Conservation (phyloP, 2,329 filamentous ascomycete genomes). For the Fusarium cicatricum region DNA sequence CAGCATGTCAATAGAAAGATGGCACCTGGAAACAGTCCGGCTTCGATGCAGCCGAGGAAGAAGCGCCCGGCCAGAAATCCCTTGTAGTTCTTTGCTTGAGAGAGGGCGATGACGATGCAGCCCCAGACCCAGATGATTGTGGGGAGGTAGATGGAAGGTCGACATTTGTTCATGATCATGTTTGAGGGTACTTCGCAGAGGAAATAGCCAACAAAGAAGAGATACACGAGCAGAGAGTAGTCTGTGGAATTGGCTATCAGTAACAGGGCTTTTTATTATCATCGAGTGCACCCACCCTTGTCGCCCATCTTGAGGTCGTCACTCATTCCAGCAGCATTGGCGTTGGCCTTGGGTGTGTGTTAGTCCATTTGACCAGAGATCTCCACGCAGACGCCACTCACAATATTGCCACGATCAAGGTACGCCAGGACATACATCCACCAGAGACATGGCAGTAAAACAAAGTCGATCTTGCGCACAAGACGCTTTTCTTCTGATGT, state of each 20-base stretch:
- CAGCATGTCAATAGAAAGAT: conserved; percentile 24
- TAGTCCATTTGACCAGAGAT: neutral
- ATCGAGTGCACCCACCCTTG: conserved; percentile 1
- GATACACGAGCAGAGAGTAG: conserved; percentile 23
- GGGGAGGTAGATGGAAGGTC: conserved; percentile 22
- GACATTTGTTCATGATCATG: conserved; percentile 18
- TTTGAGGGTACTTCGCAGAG: conserved; percentile 23
- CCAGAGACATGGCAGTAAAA: conserved; percentile 58
- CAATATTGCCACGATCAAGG: conserved; percentile 43
- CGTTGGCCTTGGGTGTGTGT: conserved; percentile 12
- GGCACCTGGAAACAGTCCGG: conserved; percentile 68
- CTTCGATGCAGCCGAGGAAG: conserved; percentile 68
- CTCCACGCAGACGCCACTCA: conserved; percentile 8
- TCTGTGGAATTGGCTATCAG: neutral
- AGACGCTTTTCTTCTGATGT: conserved; percentile 47
- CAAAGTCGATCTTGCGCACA: conserved; percentile 55
- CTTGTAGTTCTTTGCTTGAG: conserved; percentile 7
- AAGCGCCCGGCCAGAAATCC: conserved; percentile 53
- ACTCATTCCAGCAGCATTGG: conserved; percentile 25
- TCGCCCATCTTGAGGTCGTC: conserved; percentile 17
- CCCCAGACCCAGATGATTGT: conserved; percentile 21
- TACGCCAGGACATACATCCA: conserved; percentile 43
- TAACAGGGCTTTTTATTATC: no score
- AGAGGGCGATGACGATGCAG: conserved; percentile 21
- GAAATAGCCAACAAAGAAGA: conserved; percentile 26